Evolutionary conservation across 768 basidiomycete genomes (phyloP), one percentile per base, ranked within the genome.

Genomic region (Leccinum pellstonianum): DNA sequence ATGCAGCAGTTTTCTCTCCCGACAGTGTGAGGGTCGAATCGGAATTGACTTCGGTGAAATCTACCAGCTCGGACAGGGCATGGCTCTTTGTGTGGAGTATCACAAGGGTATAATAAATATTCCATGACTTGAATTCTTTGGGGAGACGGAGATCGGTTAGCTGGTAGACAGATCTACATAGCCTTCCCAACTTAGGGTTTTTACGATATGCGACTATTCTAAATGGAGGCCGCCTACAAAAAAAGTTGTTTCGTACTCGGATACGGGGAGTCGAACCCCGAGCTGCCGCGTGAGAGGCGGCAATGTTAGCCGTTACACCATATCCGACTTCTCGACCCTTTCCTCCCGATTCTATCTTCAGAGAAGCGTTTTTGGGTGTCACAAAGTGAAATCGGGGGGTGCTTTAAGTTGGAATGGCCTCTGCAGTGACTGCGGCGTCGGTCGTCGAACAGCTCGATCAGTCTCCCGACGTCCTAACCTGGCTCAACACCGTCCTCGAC

Each of bases 221-320:
- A 11, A 31, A 31, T 31, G 31, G 31, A 31, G 31, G 31, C 29
- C 3, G 31, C 31, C 31, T 4, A 11, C 10, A 33, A 33, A 33
- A 33, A 33, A 33, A 33, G 31, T 10, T 4, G 3, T 33, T 33
- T 11, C 31, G 31, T 27, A 27, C 27, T 27, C 27, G 27, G 27
- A 27, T 27, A 70, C 70, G 70, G 63, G 69, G 70, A 70, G 52
- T 68, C 68, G 68, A 70, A 70, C 73, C 75, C 76, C 75, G 75
- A 77, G 72, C 76, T 76, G 66, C 76, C 74, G 74, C 74, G 76
- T 82, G 82, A 82, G 76, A 84, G 82, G 83, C 82, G 81, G 82
- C 77, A 83, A 84, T 83, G 82, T 81, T 84, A 81, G 80, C 82
- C 83, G 73, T 84, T 84, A 83, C 82, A 84, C 82, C 81, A 82